Evolutionary conservation across 495 filamentous ascomycete genomes (phyloP), one percentile per base, ranked within the genome.

Genomic region (Penicillium riverlandense): DNA sequence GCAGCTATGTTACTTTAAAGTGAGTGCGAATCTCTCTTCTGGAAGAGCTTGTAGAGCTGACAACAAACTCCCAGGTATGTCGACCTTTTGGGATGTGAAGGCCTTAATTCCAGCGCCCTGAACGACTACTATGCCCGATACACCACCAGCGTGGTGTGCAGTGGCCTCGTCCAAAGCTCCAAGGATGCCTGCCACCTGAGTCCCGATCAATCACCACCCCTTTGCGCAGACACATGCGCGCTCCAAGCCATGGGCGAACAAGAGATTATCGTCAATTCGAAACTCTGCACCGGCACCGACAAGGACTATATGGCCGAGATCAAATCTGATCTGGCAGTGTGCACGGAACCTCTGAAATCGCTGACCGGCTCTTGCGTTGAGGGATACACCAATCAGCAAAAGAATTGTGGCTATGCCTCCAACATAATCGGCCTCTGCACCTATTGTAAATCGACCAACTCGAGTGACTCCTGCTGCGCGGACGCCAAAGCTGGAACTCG

Each of bases 381-480:
- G 34, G 94, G 82, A 42, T 74, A 77, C 29, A 59, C 70, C 28
- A 99, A 97, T 58, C 90, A 99, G 66, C 81, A 83, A 0, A 65
- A 84, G 30, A 83, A 97, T 53, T 99, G 94, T 65, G 94, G 94
- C 35, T 99, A 82, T 61, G 77, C 77, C 29, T 67, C 77, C 12
- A 97, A 94, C 62, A 77, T 88, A 1, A 67, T 85, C 48, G 90
- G 90, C 2, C 72, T 99, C 35, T 99, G 94, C 67, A 75, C 80
- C 11, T 95, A 90, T 55, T 99, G 94, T 62, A 75, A 75, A 27
- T 70, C 79, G 10, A 90, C 83, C 33, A 96, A 95, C 64, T 82
- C 88, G 11, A 97, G 88, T 40, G 94, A 99, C 63, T 92, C 90
- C 0, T 99, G 94, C 70, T 99, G 94, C 57, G 79, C 85, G 43